Evolutionary conservation across 2,329 filamentous ascomycete genomes (phyloP), one percentile per base, ranked within the genome.

Genomic region (Cadophora sp.): DNA sequence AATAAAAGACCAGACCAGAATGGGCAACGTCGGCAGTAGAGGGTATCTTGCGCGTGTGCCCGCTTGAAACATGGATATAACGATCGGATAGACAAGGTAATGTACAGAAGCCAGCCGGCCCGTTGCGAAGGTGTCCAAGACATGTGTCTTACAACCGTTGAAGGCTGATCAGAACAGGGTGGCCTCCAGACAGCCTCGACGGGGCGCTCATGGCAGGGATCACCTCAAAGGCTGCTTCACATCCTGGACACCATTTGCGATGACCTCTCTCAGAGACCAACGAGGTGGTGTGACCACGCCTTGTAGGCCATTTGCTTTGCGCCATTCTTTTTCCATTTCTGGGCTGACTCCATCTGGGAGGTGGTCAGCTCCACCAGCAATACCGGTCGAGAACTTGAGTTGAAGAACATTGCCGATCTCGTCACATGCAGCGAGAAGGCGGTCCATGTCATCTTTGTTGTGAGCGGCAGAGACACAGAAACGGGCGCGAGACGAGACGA

Each of bases 371-470:
- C 96, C 96, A 71, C 96, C 96, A 14, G 96, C 95, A 75, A 97
- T 88, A 72, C 96, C 96, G 16, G 92, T 96, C n/a, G 94, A 97
- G 81, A 97, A 97, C 82, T 97, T 98, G 77, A 99, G 85, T 80
- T 98, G 94, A 65, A 99, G 83, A 24, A 97, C 87, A 72, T 97
- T 93, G 66, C 95, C 94, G 65, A 97, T 89, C 79, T 98, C 92
- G 76, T 98, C 93, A 76, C 95, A 98, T 18, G 96, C 96, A 4
- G 88, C 85, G 60, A 99, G 83, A 67, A 99, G 83, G 59, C 95
- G 89, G 79, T 99, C 96, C 75, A 99, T 86, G 78, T 99, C 96
- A 60, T 99, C 96, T 83, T 99, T 99, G 81, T 96, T 99, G 83
- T 99, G 96, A 1, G 96, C 93, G 1, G 96, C 90, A 3, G 94